A percentile compares a stretch with the other conserved stretches of the same genome.
These are phyloP conservation scores for Ophiostoma piceae DNA, from an alignment of 2,329 filamentous ascomycete genomes.

Conservation along the genomic window DNA sequence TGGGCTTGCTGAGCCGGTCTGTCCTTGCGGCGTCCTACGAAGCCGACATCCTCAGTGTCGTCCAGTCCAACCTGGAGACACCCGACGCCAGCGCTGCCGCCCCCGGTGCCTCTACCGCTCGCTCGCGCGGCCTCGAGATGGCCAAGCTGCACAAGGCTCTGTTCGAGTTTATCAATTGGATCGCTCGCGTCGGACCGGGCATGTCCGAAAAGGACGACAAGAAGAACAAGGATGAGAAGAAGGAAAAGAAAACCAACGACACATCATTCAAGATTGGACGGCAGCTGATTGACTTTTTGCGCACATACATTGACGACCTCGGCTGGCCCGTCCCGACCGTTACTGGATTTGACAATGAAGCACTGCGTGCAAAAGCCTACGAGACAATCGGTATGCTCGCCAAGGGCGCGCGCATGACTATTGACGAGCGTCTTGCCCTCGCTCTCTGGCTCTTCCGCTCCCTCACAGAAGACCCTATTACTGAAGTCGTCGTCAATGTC, in stretches of 20 bases:
- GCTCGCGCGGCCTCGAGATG: slow-evolving; percentile 62
- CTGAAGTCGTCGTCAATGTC: slow-evolving; percentile 76
- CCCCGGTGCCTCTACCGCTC: not conserved
- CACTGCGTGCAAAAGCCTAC: slow-evolving; percentile 74
- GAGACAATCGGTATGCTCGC: slow-evolving; percentile 83
- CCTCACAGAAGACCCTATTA: slow-evolving; percentile 70
- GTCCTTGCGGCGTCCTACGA: slow-evolving; percentile 65
- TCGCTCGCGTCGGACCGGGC: slow-evolving; percentile 64
- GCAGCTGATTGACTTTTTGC: slow-evolving; percentile 62
- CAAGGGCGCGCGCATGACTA: slow-evolving; percentile 54
- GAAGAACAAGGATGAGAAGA: not conserved
- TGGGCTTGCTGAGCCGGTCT: slow-evolving; percentile 72
- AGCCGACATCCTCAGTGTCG: slow-evolving; percentile 61
- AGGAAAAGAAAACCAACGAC: not conserved
- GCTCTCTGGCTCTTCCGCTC: slow-evolving; percentile 75
- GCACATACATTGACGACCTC: slow-evolving; percentile 69
- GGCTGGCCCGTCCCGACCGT: slow-evolving; percentile 71
- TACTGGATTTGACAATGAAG: slow-evolving; percentile 49
- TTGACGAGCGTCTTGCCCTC: slow-evolving; percentile 48
- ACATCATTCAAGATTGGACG: slow-evolving; percentile 40
- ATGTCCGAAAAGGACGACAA: slow-evolving; percentile 29
- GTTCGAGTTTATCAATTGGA: slow-evolving; percentile 82
- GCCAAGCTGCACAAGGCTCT: slow-evolving; percentile 75
- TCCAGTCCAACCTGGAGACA: slow-evolving; percentile 56
- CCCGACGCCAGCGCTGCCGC: slow-evolving; percentile 26